Base-by-base conservation (phyloP, 129 eudicot genomes). In the Scalesia atractyloides region DNA sequence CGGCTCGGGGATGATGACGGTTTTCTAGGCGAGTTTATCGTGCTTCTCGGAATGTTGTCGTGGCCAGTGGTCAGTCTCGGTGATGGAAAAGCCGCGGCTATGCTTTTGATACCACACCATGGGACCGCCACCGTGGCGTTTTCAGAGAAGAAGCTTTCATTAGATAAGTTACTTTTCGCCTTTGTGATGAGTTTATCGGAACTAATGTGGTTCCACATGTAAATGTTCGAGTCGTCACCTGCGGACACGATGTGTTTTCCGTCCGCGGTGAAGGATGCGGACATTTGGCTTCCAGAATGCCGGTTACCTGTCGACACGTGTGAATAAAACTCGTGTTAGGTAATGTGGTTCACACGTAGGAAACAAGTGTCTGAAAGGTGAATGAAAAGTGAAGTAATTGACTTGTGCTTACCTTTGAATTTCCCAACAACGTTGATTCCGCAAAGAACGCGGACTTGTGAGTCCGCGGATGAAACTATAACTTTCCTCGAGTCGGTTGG, bases 391-490 rank as follows among this genome's bases (percentile, higher is more conserved):
- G 5, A 9, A 60, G 26, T 41, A 44, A 50, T 15, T 63, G 20
- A 17, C 48, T 9, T 7, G 36, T 77, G 49, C 51, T 3, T 70
- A 86, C 97, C 96, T 61, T 88, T 89, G 49, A 87, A 80, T 76
- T 92, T 92, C 57, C 85, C 77, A 43, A 89, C 78, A 54, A 92
- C 65, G 26, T 84, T 82, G 48, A 83, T 57, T 47, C 96, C 91
- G 46, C 80, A 73, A 53, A 92, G 86, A 37, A 92, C 84, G 53
- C 96, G 82, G 44, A 92, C 86, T 75, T 83, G 91, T 47, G 96
- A 83, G 70, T 92, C 96, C 20, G 96, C 96, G 19, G 94, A 92
- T 44, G 91, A 86, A 24, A 89, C 98, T 81, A 92, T 78, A 34
- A 89, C 89, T 82, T 86, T 86, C 59, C 80, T 80, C 39, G 83